phyloP scores from a whole-genome alignment of 768 basidiomycete species.

The Rhodotorula toruloides region DNA sequence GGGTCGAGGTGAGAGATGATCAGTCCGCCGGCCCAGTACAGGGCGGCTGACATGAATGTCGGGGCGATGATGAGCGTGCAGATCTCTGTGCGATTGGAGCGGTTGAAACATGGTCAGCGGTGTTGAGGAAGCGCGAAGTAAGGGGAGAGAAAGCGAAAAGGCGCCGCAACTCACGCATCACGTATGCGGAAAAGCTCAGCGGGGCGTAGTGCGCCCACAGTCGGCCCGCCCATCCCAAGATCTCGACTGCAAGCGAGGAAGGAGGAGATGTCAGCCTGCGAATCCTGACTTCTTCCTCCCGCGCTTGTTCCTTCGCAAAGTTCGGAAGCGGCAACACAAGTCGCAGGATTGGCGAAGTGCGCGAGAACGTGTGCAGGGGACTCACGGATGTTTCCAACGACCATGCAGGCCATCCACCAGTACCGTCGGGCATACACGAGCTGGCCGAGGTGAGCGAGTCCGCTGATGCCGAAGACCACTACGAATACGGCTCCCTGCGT shows the following conservation, averaged over 20 bases:
- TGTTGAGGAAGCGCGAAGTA: background rate
- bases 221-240: slow-evolving; percentile 3
- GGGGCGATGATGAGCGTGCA: slow-evolving; percentile 28
- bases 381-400: slow-evolving; percentile 9
- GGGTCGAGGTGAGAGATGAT: slow-evolving; percentile 18
- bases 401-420: slow-evolving; percentile 25
- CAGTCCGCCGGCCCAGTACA: slow-evolving; percentile 27
- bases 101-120: background rate
- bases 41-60: slow-evolving; percentile 27
- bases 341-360: background rate
- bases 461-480: slow-evolving; percentile 5
- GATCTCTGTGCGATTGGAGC: slow-evolving; percentile 6
- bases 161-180: slow-evolving; percentile 4
- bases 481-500: slow-evolving; percentile 8
- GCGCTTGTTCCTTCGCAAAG: no score
- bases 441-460: slow-evolving; percentile 9
- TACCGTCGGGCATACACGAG: slow-evolving; percentile 1
- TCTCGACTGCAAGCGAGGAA: slow-evolving; percentile 1
- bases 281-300: no score
- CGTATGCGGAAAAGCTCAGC: background rate
- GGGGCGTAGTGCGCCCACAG: slow-evolving; percentile 5
- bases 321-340: background rate
- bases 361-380: background rate
- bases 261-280: background rate
- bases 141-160: background rate